Base-by-base conservation (phyloP, 2,329 filamentous ascomycete genomes). In the Colletotrichum acutatum region DNA sequence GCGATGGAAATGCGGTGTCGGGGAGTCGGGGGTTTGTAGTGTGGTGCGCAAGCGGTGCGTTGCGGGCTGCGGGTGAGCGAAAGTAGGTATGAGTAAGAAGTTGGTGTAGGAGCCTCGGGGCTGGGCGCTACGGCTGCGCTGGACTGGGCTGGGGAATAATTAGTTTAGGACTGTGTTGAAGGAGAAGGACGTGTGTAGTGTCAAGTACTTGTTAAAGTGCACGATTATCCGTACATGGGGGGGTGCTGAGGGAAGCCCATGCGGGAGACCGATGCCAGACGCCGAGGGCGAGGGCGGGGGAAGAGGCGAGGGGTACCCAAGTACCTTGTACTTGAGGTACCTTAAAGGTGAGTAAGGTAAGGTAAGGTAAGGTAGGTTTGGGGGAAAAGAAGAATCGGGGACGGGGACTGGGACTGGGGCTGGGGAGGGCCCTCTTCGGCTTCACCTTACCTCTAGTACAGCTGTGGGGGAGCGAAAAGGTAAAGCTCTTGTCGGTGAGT, bases 111-210 rank as follows among this genome's bases (percentile, higher is more conserved):
- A 65, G 60, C 60, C 70, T 70, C 66, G 60, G 66, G 70, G 66
- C 66, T 69, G 59, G 65, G 66, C 37, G 37, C 37, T 42, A 42
- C 37, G 70, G 56, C 66, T 69, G 66, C 57, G 59, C 60, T 69
- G 66, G 53, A 53, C 66, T 70, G 66, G 52, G 57, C 70, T 72
- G 70, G 70, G 66, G 66, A 70, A 72, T n/a, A 57, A 65, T 72
- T 57, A 72, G 70, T 30, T 70, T 72, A 52, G 70, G 34, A 65
- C 60, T 54, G 26, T 63, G 59, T 72, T 72, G 61, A 30, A 56
- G 37, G 66, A 66, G 34, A 12, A 12, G 59, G 37, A 62, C 26
- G 57, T 54, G 66, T 54, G 32, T 52, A 59, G 32, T 42, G 57
- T 65, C 46, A 37, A 37, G 61, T 63, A 53, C 54, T 53, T 28